Conservation (phyloP, 257 asterid species). For the Nicotiana otophora region DNA sequence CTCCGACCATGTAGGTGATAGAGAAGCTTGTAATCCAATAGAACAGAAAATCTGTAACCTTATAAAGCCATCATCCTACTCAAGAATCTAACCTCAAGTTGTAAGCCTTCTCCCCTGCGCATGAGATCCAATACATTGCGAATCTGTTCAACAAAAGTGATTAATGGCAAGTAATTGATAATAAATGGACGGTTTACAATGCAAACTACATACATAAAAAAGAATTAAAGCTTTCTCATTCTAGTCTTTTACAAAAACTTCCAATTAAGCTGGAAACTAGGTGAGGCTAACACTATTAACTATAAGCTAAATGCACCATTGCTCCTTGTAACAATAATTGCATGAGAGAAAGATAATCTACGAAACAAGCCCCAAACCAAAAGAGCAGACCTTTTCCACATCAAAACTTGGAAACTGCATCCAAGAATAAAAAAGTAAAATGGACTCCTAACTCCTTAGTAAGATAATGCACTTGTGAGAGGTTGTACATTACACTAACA, state of each 20-base stretch:
- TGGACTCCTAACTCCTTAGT: neutral
- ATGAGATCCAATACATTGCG: conserved; percentile 85
- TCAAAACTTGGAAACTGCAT: neutral
- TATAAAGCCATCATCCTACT: neutral
- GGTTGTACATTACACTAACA: neutral
- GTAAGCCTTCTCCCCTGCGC: conserved; percentile 85
- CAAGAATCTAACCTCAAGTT: conserved; percentile 59
- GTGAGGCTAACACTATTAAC: neutral
- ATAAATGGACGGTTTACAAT: neutral
- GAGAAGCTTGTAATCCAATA: neutral
- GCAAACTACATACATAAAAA: neutral
- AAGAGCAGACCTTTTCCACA: neutral
- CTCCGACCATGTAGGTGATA: neutral
- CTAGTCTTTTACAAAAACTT: neutral
- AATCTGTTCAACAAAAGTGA: conserved; percentile 44
- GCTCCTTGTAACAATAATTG: neutral
- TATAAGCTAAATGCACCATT: neutral
- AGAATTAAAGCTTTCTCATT: neutral
- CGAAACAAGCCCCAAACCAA: neutral
- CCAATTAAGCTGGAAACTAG: neutral
- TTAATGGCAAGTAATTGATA: neutral
- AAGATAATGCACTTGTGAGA: neutral
- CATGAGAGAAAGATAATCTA: neutral
- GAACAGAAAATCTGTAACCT: neutral
- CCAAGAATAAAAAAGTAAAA: neutral